Evolutionary conservation across 1,284 basidiomycete species (phyloP).

Genomic region (Pseudozyma hubeiensis): DNA sequence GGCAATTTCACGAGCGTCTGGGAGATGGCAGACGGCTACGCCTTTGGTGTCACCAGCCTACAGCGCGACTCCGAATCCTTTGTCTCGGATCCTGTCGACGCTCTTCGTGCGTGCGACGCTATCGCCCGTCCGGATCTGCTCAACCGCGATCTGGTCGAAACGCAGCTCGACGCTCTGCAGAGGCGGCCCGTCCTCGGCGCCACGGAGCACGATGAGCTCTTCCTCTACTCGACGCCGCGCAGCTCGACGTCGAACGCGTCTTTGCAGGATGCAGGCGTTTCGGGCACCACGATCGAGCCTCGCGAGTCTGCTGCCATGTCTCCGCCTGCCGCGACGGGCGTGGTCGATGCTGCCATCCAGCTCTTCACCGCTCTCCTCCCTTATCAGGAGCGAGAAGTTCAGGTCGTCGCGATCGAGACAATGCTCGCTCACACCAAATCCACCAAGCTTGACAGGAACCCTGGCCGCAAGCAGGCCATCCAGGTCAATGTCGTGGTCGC

Average conservation of each 20-base stretch:
- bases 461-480: conserved; percentile 87
- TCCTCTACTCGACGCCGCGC: conserved; percentile 73
- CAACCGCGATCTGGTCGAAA: conserved; percentile 83
- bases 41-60: conserved; percentile 87
- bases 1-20: conserved; percentile 88
- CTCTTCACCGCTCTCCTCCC: conserved; percentile 83
- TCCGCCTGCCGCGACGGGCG: conserved; percentile 82
- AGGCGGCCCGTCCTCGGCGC: conserved; percentile 84
- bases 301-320: conserved; percentile 75
- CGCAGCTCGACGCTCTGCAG: conserved; percentile 79
- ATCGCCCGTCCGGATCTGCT: conserved; percentile 72
- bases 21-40: conserved; percentile 88
- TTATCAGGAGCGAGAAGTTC: conserved; percentile 79
- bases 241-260: conserved; percentile 2
- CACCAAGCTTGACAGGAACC: conserved; percentile 85
- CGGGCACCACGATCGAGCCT: conserved; percentile 13
- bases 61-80: conserved; percentile 66
- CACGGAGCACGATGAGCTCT: conserved; percentile 86
- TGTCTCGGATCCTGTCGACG: conserved; percentile 44
- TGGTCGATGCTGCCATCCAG: conserved; percentile 88
- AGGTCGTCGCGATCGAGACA: conserved; percentile 77
- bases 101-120: conserved; percentile 27
- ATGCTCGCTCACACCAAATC: conserved; percentile 77
- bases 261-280: conserved; percentile 16
- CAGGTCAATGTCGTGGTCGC: conserved; percentile 85